Base-by-base conservation (phyloP, 2,329 filamentous ascomycete genomes). In the Phyllosticta citribraziliensis region DNA sequence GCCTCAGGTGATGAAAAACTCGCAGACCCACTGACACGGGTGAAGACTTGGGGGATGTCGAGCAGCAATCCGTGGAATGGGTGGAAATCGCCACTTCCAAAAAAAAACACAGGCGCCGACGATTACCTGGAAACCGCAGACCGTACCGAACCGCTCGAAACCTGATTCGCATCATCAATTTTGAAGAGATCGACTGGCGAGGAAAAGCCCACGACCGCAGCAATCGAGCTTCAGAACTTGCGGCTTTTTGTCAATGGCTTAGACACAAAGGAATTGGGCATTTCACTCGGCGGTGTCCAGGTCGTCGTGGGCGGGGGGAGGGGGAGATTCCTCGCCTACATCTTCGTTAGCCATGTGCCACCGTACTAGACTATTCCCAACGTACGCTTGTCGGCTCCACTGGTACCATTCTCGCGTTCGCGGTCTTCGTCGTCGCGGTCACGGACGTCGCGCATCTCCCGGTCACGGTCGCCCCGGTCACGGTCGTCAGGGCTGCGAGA, bases 321-420 rank as follows among this genome's bases (percentile, higher is more conserved):
- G 88, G 69, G 89, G 58, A 14, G 53, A 55, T 20, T 60, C 58
- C 53, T 60, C 58, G 58, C 58, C 58, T 60, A 19, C 8, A 11
- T 8, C 3, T 20, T 12, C 20, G 58, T 56, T 20, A 68, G 65
- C 60, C 65, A 67, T 65, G 70, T 30, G 72, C 64, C 71, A 64
- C 66, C 67, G 69, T 60, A 24, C 63, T 64, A 62, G 68, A 63
- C 59, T 63, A 64, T 58, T 65, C 24, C 19, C 63, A 33, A 59
- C 73, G 70, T 71, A 96, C 92, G 85, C 85, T 97, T 97, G 71
- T 96, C 91, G 67, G 96, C 91, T 63, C 88, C 91, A 70, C 93
- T 95, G 24, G 89, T 81, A 55, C 83, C 88, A 69, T 87, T 88
- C 70, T 86, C 84, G 67, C 89, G 75, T 52, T 80, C 82, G 62